phyloP scores from a whole-genome alignment of 2,329 filamentous ascomycete species.

The Trichoderma sp. region DNA sequence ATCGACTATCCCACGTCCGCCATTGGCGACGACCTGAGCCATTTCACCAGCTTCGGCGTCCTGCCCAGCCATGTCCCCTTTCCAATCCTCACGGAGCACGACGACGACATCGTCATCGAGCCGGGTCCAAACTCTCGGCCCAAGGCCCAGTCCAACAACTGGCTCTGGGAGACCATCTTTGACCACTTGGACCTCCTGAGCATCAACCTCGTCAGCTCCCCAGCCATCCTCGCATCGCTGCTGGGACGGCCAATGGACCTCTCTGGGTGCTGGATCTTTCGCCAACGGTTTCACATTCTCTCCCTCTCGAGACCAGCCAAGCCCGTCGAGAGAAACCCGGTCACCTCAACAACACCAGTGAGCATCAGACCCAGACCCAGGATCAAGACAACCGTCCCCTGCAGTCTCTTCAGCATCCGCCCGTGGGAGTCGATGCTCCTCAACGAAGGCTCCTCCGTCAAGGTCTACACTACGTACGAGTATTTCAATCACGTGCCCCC shows the following conservation, averaged over 20 bases:
- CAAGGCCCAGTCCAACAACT: constrained; percentile 38
- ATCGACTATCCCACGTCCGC: constrained; percentile 38
- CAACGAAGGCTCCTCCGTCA: constrained; percentile 76
- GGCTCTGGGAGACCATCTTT: constrained; percentile 61
- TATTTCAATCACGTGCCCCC: constrained; percentile 68
- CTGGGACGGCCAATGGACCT: constrained; percentile 60
- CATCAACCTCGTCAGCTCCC: constrained; percentile 62
- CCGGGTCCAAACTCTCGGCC: constrained; percentile 10
- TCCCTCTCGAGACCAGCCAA: constrained; percentile 44
- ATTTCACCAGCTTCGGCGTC: constrained; percentile 37
- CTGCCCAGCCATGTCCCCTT: constrained; percentile 38
- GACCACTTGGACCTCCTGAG: constrained; percentile 54
- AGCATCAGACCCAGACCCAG: not conserved
- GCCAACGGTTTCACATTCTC: constrained; percentile 64
- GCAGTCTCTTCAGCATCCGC: constrained; percentile 57
- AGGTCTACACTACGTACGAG: constrained; percentile 70
- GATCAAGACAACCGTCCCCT: constrained; percentile 33
- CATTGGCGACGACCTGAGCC: constrained; percentile 36
- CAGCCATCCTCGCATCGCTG: constrained; percentile 62
- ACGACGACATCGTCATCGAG: not conserved
- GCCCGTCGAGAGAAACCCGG: not conserved
- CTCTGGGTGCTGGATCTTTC: constrained; percentile 64
- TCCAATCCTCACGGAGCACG: constrained; percentile 31
- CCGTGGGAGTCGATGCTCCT: constrained; percentile 67
- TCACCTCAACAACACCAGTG: not conserved